phyloP scores from a whole-genome alignment of 1,139 yeast genomes.

The Candida frijolesensis region DNA sequence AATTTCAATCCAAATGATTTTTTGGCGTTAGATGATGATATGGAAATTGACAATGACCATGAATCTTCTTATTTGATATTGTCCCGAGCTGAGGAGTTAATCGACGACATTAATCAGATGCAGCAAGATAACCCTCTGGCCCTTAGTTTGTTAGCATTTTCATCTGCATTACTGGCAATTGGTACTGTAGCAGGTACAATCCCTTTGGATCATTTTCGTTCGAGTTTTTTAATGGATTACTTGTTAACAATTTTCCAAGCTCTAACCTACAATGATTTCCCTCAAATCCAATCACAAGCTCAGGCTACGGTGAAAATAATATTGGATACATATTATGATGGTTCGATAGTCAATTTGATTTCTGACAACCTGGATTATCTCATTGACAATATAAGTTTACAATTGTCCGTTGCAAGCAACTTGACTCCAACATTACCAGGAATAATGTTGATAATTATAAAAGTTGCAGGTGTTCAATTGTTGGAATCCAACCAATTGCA shows the following conservation, averaged over 20 bases:
- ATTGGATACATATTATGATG: conserved; percentile 56
- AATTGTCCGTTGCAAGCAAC: conserved; percentile 61
- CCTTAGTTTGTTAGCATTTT: conserved; percentile 20
- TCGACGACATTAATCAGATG: conserved; percentile 19
- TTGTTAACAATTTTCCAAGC: conserved; percentile 39
- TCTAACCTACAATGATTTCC: conserved; percentile 30
- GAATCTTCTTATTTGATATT: conserved; percentile 26
- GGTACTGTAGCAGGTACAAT: conserved; percentile 27
- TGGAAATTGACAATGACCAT: conserved; percentile 13
- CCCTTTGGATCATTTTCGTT: conserved; percentile 30
- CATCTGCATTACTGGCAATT: conserved; percentile 35
- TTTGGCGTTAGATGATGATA: conserved; percentile 21
- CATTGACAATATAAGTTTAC: conserved; percentile 71
- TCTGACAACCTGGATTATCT: conserved; percentile 77
- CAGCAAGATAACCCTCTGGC: background rate
- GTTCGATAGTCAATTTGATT: conserved; percentile 57
- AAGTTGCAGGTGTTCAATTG: conserved; percentile 67
- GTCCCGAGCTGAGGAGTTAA: conserved; percentile 29
- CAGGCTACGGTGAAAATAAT: conserved; percentile 32
- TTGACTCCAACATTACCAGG: conserved; percentile 76
- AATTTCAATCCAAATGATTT: conserved; percentile 30
- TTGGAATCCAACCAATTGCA: conserved; percentile 57
- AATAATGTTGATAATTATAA: conserved; percentile 65
- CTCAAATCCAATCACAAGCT: conserved; percentile 35
- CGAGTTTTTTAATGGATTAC: conserved; percentile 34